phyloP scores from a whole-genome alignment of 2,329 filamentous ascomycete species.

The Colletotrichum salicis region DNA sequence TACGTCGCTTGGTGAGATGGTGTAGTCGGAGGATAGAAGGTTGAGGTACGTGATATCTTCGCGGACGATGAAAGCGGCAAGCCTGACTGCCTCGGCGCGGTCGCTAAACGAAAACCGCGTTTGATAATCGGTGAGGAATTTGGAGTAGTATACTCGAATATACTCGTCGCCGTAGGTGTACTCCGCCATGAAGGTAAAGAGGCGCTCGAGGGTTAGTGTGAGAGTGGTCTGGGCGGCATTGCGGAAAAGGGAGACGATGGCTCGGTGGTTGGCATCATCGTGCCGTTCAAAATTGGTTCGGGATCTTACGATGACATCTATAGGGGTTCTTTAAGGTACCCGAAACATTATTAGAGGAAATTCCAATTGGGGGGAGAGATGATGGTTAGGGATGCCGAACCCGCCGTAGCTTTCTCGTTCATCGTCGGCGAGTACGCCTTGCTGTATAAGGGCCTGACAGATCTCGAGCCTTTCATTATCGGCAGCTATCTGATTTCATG shows the following conservation, averaged over 20 bases:
- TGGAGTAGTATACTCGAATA: conserved; percentile 17
- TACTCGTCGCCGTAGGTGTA: conserved; percentile 28
- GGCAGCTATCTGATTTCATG: too few species aligned
- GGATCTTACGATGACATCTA: too few species aligned
- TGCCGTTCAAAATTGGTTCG: too few species aligned
- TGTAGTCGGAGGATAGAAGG: neutral
- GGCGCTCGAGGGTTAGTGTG: conserved; percentile 13
- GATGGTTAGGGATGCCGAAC: neutral
- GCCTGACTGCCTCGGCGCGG: conserved; percentile 40
- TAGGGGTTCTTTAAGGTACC: too few species aligned
- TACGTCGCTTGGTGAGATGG: conserved; percentile 16
- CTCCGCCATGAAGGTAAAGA: conserved; percentile 32
- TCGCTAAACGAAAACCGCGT: conserved; percentile 9
- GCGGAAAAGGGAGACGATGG: conserved; percentile 37
- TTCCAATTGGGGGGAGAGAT: too few species aligned
- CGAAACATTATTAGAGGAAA: too few species aligned
- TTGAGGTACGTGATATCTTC: neutral
- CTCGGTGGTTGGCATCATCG: neutral
- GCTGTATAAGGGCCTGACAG: too few species aligned
- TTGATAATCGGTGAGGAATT: conserved; percentile 38
- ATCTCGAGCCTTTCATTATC: too few species aligned
- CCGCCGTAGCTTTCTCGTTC: too few species aligned
- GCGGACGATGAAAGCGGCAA: conserved; percentile 36
- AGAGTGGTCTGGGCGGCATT: conserved; percentile 36
- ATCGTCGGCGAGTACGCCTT: too few species aligned